Evolutionary conservation across 1,284 basidiomycete species (phyloP).

Genomic region (Irpex lacteus): DNA sequence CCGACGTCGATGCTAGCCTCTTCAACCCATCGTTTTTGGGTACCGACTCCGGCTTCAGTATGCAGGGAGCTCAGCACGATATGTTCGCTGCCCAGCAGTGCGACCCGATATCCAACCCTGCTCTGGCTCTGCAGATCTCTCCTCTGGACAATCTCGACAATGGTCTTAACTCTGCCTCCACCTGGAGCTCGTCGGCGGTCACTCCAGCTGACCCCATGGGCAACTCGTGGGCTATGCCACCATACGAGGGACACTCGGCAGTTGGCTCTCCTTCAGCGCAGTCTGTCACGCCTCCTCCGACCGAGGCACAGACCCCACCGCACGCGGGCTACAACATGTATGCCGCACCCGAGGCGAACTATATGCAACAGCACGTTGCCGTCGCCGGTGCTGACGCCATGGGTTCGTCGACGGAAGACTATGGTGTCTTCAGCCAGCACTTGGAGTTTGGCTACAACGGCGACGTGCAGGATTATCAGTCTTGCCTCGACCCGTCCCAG

Average conservation of each 20-base stretch:
- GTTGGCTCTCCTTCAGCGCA: slow-evolving; percentile 10
- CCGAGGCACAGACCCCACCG: background rate
- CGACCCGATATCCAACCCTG: slow-evolving; percentile 22
- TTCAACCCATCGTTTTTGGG: slow-evolving; percentile 48
- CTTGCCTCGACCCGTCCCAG: background rate
- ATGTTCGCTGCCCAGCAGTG: background rate
- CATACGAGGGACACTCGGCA: slow-evolving; percentile 3
- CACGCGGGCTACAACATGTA: background rate
- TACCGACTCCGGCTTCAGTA: slow-evolving; percentile 25
- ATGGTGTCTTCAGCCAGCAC: background rate
- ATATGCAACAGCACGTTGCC: background rate
- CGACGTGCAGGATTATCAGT: background rate
- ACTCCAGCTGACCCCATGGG: slow-evolving; percentile 8
- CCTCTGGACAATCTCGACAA: slow-evolving; percentile 25
- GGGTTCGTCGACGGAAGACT: background rate
- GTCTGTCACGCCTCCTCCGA: slow-evolving; percentile 3
- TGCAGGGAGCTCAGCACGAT: slow-evolving; percentile 5
- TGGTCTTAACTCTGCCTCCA: slow-evolving; percentile 14
- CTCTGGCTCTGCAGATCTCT: slow-evolving; percentile 25
- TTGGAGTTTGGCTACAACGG: background rate
- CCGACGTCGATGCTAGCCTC: slow-evolving; percentile 47
- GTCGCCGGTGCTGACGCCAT: background rate
- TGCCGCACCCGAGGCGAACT: background rate
- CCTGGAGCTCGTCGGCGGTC: slow-evolving; percentile 8
- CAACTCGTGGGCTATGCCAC: slow-evolving; percentile 3